Base-by-base conservation (phyloP, 306 rosid genomes). In the Cyamopsis tetragonoloba region DNA sequence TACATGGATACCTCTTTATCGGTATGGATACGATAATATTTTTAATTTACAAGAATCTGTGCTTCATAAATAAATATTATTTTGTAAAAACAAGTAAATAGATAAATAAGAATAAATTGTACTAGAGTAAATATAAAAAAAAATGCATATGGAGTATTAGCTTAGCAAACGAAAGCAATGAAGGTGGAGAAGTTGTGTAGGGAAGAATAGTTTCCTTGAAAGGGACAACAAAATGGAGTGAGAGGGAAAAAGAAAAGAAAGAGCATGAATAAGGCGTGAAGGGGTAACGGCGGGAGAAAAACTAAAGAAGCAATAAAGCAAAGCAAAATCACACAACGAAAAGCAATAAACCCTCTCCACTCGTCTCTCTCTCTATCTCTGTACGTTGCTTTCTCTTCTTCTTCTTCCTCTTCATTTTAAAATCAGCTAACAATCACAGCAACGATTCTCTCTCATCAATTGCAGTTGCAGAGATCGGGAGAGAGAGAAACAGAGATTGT, bases 221-320 rank as follows among this genome's bases (percentile, higher is more conserved):
- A 75, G 78, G 49, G 4, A 63, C 20, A 32, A 41, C 19, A 42
- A 42, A 5, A n/a, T n/a, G n/a, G n/a, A n/a, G n/a, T n/a, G n/a
- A n/a, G n/a, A n/a, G n/a, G n/a, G 6, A 59, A 3, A 38, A 20
- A 5, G 57, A 30, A 20, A 30, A 41, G 56, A 58, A 24, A 57
- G 71, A 30, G 34, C 46, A 44, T 31, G 66, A 61, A 27, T n/a
- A n/a, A n/a, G n/a, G 48, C 55, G 22, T 12, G 46, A 44, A n/a
- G n/a, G n/a, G 53, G 55, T 44, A 19, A 60, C 61, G 71, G 85
- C 57, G 42, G 74, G 57, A 47, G 49, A 56, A 44, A 42, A n/a
- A n/a, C n/a, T n/a, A n/a, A n/a, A 2, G 47, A 9, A 75, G 64
- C n/a, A 47, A 60, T n/a, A 70, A 37, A 70, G 63, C 51, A 9